These are phyloP conservation scores for Alectoria sarmentosa DNA, from an alignment of 495 filamentous ascomycete species.

Conservation along the genomic window DNA sequence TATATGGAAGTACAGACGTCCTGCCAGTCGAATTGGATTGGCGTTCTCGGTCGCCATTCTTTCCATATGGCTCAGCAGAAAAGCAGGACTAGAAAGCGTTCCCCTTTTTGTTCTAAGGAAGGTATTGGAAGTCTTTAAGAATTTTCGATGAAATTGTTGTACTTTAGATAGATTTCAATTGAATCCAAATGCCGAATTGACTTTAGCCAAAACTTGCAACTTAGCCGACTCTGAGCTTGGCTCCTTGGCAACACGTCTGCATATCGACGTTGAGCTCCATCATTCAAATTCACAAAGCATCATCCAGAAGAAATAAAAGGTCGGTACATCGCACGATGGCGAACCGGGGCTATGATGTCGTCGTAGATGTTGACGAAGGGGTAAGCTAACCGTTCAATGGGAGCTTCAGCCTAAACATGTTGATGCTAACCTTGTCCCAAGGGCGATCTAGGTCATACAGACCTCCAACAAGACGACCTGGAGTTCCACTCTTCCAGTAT, in stretches of 20 bases:
- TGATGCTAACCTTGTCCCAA: conserved; percentile 35
- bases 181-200: neutral
- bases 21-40: conserved; percentile 49
- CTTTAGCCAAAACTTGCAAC: neutral
- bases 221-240: conserved; percentile 2
- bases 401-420: neutral
- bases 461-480: conserved; percentile 96
- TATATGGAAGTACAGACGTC: conserved; percentile 54
- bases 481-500: conserved; percentile 94
- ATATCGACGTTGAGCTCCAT: neutral
- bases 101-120: conserved; percentile 9
- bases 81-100: conserved; percentile 33
- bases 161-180: neutral
- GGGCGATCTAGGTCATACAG: conserved; percentile 97
- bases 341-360: conserved; percentile 87
- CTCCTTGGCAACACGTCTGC: conserved; percentile 14
- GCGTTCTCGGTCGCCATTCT: conserved; percentile 57
- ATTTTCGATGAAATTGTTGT: conserved; percentile 47
- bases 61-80: conserved; percentile 46
- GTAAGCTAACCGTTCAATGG: conserved; percentile 35
- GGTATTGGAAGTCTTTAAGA: conserved; percentile 8
- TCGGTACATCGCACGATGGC: conserved; percentile 49
- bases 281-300: neutral
- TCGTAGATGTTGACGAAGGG: conserved; percentile 94
- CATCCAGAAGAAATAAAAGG: conserved; percentile 8